Conservation (phyloP, 2,329 filamentous ascomycete species). For the Pseudohalonectria lignicola region DNA sequence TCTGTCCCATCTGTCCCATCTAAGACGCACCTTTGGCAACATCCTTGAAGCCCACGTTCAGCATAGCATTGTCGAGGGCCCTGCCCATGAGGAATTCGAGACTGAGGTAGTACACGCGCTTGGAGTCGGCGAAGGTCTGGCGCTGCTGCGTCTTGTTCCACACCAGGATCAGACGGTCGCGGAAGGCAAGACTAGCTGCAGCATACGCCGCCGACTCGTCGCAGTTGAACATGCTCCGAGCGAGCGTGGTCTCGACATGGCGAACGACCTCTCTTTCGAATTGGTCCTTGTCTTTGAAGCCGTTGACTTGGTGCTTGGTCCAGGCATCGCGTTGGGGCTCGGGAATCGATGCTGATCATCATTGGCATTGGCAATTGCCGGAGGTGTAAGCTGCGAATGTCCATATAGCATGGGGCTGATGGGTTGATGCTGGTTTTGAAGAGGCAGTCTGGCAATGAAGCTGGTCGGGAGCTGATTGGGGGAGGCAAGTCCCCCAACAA, state of each 20-base stretch:
- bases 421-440: too few relatives aligned
- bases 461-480: too few relatives aligned
- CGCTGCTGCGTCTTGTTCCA: slow-evolving; percentile 98
- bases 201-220: slow-evolving; percentile 90
- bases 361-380: neutral
- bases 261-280: slow-evolving; percentile 82
- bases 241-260: slow-evolving; percentile 93
- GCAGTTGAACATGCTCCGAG: slow-evolving; percentile 95
- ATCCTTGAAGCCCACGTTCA: slow-evolving; percentile 85
- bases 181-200: slow-evolving; percentile 82
- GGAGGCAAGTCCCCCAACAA: too few relatives aligned
- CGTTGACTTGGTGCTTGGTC: slow-evolving; percentile 51
- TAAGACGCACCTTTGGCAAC: slow-evolving; percentile 63
- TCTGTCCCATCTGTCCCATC: too few relatives aligned
- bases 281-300: slow-evolving; percentile 69
- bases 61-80: slow-evolving; percentile 95
- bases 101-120: slow-evolving; percentile 94
- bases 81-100: slow-evolving; percentile 97
- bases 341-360: slow-evolving; percentile 57
- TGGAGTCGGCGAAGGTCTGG: slow-evolving; percentile 82
- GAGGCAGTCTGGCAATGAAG: too few relatives aligned
- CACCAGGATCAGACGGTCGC: slow-evolving; percentile 83
- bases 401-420: too few relatives aligned
- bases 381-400: too few relatives aligned
- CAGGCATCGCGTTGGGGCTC: slow-evolving; percentile 78